Evolutionary conservation across 164 flowering plant species (phyloP).

Genomic region (Sextonia rubra): DNA sequence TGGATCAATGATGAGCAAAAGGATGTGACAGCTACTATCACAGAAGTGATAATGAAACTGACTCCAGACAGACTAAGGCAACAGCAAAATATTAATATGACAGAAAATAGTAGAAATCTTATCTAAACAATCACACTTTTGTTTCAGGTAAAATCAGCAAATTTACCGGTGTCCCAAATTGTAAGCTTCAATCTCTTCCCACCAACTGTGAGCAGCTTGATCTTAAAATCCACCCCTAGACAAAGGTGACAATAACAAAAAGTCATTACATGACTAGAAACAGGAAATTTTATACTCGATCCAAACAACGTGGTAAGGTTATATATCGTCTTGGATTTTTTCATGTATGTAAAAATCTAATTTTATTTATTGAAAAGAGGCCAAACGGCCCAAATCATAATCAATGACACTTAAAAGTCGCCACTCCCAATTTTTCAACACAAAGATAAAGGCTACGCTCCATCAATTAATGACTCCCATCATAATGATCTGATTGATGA

Average conservation of each 20-base stretch:
- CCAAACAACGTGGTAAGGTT: background rate
- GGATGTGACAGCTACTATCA: background rate
- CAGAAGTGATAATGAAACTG: background rate
- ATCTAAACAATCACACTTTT: too few relatives aligned
- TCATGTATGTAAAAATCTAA: background rate
- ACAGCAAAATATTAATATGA: background rate
- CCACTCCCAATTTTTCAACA: background rate
- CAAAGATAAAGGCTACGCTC: background rate
- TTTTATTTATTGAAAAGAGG: background rate
- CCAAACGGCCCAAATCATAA: background rate
- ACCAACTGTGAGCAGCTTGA: constrained; percentile 67
- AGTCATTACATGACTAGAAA: constrained; percentile 2
- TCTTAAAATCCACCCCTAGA: constrained; percentile 89
- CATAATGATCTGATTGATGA: background rate
- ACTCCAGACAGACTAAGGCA: background rate
- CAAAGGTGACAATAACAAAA: background rate
- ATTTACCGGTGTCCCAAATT: constrained; percentile 92
- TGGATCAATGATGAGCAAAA: background rate
- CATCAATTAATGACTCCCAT: background rate
- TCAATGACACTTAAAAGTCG: background rate
- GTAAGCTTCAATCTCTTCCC: constrained; percentile 86
- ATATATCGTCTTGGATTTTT: background rate
- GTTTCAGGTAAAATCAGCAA: background rate
- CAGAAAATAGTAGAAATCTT: background rate
- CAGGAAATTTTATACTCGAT: background rate